phyloP scores from a whole-genome alignment of 2,329 filamentous ascomycete genomes.

The Curvularia sp. region DNA sequence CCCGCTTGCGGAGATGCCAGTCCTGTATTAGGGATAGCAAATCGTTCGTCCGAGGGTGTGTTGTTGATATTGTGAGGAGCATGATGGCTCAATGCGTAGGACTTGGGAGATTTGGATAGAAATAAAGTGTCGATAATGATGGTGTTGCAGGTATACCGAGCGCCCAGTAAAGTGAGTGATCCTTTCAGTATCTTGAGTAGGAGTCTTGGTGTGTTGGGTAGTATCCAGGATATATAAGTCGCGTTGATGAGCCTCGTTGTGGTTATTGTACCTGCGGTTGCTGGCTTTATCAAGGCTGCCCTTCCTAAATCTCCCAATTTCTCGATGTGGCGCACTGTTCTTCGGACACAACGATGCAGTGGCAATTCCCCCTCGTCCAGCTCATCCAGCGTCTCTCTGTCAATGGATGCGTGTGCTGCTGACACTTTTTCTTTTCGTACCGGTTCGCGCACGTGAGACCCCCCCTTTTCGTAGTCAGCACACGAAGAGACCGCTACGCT shows the following conservation, averaged over 20 bases:
- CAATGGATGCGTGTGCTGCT: background rate
- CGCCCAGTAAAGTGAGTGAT: background rate
- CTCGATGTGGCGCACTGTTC: background rate
- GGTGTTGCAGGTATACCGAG: background rate
- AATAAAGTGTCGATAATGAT: constrained; percentile 3
- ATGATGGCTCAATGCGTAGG: constrained; percentile 2
- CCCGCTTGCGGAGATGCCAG: constrained; percentile 15
- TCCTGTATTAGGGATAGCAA: constrained; percentile 4
- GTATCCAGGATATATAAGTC: background rate
- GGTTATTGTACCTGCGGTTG: background rate
- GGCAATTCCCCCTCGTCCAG: background rate
- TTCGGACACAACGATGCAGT: background rate
- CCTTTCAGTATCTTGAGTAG: background rate
- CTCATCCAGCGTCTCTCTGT: background rate
- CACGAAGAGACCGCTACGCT: background rate
- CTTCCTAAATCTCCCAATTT: constrained; percentile 2
- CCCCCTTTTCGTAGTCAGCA: background rate
- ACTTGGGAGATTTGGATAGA: background rate
- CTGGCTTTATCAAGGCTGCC: background rate
- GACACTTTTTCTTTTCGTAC: background rate
- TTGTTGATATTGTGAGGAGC: constrained; percentile 20
- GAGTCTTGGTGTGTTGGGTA: background rate
- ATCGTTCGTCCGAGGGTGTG: background rate
- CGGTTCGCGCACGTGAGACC: background rate
- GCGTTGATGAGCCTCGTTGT: background rate